phyloP scores from a whole-genome alignment of 768 basidiomycete genomes.

The Chiua virens region DNA sequence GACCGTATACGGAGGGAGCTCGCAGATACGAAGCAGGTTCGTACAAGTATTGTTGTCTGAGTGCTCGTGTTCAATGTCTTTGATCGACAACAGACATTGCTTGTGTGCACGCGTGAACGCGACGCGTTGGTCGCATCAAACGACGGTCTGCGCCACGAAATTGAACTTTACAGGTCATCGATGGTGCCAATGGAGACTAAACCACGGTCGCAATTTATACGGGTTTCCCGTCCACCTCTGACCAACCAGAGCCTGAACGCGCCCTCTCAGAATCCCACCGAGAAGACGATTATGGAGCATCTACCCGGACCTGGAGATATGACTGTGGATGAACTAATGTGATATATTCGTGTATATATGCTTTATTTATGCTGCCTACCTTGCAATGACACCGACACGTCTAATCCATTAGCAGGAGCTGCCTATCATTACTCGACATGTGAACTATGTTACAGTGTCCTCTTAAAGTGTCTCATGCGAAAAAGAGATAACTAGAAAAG shows the following conservation, averaged over 20 bases:
- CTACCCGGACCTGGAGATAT: conserved; percentile 46
- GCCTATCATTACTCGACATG: too few species aligned
- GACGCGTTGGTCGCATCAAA: conserved; percentile 46
- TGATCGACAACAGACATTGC: conserved; percentile 44
- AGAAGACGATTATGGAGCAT: conserved; percentile 29
- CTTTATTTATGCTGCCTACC: conserved; percentile 17
- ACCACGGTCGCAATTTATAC: conserved; percentile 49
- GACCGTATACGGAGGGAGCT: conserved; percentile 81
- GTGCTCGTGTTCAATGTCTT: neutral
- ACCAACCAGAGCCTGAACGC: conserved; percentile 43
- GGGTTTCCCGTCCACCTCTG: conserved; percentile 49
- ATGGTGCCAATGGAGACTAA: conserved; percentile 48
- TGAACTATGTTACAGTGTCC: too few species aligned
- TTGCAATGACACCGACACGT: too few species aligned
- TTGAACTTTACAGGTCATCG: conserved; percentile 62
- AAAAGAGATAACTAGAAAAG: neutral
- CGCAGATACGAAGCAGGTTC: conserved; percentile 76
- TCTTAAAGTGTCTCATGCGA: too few species aligned
- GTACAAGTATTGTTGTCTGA: conserved; percentile 22
- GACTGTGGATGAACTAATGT: conserved; percentile 50
- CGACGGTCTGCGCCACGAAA: conserved; percentile 49
- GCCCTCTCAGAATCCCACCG: conserved; percentile 12
- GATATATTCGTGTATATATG: conserved; percentile 7
- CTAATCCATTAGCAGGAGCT: too few species aligned
- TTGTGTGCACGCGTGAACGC: conserved; percentile 45